These are phyloP conservation scores for Populus davidiana DNA, from an alignment of 345 rosid species.

Conservation along the genomic window DNA sequence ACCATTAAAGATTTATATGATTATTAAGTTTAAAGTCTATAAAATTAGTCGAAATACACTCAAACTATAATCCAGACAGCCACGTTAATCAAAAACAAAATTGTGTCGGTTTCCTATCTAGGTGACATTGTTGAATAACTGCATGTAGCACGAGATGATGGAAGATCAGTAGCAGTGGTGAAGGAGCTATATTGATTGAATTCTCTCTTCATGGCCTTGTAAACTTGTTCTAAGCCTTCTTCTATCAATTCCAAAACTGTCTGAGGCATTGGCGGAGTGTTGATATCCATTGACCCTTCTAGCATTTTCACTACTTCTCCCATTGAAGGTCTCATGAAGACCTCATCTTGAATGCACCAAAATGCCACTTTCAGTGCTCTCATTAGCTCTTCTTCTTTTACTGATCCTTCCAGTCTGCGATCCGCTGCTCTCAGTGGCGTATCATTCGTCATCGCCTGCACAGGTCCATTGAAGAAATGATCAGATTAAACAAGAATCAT, in stretches of 20 bases:
- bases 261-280: conserved; percentile 77
- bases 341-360: conserved; percentile 40
- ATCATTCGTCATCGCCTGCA: conserved; percentile 19
- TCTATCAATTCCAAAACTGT: conserved; percentile 70
- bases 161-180: conserved; percentile 33
- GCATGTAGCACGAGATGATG: conserved; percentile 69
- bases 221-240: conserved; percentile 81
- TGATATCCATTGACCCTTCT: conserved; percentile 38
- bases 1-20: too few relatives aligned
- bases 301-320: conserved; percentile 32
- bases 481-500: too few relatives aligned
- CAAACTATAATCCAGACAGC: too few relatives aligned
- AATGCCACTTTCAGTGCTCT: conserved; percentile 26
- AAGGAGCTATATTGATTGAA: conserved; percentile 53
- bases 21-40: too few relatives aligned
- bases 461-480: not conserved
- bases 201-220: conserved; percentile 80
- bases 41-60: too few relatives aligned
- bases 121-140: conserved; percentile 93
- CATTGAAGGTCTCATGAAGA: conserved; percentile 30
- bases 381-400: conserved; percentile 28
- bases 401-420: conserved; percentile 15
- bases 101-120: conserved; percentile 33
- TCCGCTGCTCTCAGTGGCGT: conserved; percentile 27
- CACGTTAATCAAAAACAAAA: too few relatives aligned